Conservation (phyloP, 2,329 filamentous ascomycete species). For the Knufia petricola region DNA sequence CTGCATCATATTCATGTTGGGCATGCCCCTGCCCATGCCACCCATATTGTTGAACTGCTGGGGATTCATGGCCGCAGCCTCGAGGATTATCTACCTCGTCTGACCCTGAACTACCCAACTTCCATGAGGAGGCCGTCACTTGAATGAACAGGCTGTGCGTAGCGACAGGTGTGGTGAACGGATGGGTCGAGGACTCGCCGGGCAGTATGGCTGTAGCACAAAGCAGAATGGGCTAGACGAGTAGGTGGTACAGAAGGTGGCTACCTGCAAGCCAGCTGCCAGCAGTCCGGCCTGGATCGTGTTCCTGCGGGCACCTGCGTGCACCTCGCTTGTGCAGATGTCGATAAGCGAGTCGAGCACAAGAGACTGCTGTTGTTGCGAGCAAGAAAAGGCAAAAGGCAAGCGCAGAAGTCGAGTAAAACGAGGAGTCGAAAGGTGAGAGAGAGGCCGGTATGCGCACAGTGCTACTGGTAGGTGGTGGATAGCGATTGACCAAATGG, state of each 20-base stretch:
- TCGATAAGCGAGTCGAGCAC: not conserved
- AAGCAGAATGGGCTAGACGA: not conserved
- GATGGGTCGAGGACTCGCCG: too few relatives aligned
- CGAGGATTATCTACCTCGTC: not conserved
- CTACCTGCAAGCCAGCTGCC: not conserved
- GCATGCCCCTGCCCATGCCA: slow-evolving; percentile 21
- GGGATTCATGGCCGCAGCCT: slow-evolving; percentile 18
- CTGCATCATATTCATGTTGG: slow-evolving; percentile 19
- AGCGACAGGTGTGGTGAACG: not conserved
- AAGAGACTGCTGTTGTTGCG: not conserved
- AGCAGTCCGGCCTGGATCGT: not conserved
- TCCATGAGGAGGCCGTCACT: too few relatives aligned
- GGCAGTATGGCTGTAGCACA: not conserved
- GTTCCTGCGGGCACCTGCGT: too few relatives aligned
- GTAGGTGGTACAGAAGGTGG: not conserved
- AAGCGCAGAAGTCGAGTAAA: not conserved
- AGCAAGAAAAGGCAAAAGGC: not conserved
- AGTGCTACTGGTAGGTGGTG: too few relatives aligned
- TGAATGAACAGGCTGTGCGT: not conserved
- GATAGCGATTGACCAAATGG: too few relatives aligned
- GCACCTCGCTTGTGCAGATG: not conserved
- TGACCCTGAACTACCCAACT: not conserved
- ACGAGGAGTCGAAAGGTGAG: too few relatives aligned
- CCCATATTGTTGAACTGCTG: slow-evolving; percentile 22
- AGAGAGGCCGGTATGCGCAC: too few relatives aligned